Evolutionary conservation across 2,329 filamentous ascomycete genomes (phyloP).

Genomic region (Conoideocrella luteorostrata): DNA sequence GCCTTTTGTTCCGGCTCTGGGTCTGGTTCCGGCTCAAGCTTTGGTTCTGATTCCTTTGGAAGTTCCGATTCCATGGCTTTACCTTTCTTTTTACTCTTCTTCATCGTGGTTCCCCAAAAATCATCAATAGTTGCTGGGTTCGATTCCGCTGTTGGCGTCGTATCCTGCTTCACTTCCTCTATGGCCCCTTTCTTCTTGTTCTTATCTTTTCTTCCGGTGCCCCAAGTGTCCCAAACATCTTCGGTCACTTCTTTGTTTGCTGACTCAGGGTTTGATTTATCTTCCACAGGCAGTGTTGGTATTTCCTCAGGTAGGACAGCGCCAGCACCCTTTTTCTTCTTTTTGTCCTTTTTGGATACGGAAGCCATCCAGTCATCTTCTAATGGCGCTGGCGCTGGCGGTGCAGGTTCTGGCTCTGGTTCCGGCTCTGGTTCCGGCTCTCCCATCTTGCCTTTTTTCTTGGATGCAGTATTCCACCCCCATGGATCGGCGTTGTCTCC

Average conservation of each 20-base stretch:
- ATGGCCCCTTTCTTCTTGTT: slow-evolving; percentile 14
- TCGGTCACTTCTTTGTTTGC: slow-evolving; percentile 12
- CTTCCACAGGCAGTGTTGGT: background rate
- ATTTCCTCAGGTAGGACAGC: slow-evolving; percentile 13
- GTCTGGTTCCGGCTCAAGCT: slow-evolving; percentile 14
- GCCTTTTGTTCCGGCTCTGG: slow-evolving; percentile 21
- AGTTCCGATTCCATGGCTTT: slow-evolving; percentile 20
- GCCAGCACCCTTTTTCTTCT: slow-evolving; percentile 18
- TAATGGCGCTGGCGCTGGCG: slow-evolving; percentile 23
- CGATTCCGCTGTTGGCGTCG: slow-evolving; percentile 8
- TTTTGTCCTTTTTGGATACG: slow-evolving; percentile 21
- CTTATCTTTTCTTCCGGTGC: slow-evolving; percentile 9
- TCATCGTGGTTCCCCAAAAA: slow-evolving; percentile 20
- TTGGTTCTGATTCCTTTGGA: slow-evolving; percentile 19
- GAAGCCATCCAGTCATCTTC: slow-evolving; percentile 20
- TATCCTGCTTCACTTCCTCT: slow-evolving; percentile 13
- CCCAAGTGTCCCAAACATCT: slow-evolving; percentile 5
- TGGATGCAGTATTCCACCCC: slow-evolving; percentile 27
- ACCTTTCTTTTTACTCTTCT: slow-evolving; percentile 37
- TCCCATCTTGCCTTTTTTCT: slow-evolving; percentile 36
- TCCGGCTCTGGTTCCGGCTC: slow-evolving; percentile 16
- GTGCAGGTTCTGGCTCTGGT: slow-evolving; percentile 12
- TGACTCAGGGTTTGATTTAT: slow-evolving; percentile 10
- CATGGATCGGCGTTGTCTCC: slow-evolving; percentile 24
- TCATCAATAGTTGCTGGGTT: slow-evolving; percentile 10